Percentiles rank a stretch among this genome's conserved stretches.
Conservation (phyloP, 2,329 filamentous ascomycete genomes). For the Rhinocladiella similis region DNA sequence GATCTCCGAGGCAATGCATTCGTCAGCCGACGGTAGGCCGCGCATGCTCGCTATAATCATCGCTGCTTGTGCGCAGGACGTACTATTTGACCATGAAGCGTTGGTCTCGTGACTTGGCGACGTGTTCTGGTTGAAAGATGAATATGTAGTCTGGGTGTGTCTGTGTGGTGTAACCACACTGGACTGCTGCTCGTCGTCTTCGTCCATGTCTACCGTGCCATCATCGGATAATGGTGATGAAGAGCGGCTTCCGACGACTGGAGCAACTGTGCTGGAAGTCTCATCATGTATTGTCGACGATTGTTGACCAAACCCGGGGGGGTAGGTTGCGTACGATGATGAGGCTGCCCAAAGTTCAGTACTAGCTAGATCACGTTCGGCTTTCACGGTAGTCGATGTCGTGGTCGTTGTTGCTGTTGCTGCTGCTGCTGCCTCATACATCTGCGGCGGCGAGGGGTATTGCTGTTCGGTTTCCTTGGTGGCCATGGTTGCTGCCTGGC, state of each 20-base stretch:
- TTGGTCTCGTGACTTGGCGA: neutral
- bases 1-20: slow-evolving; percentile 3
- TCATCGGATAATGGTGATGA: neutral
- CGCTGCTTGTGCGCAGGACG: slow-evolving; percentile 16
- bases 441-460: neutral
- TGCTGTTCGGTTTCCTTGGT: neutral
- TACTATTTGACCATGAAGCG: slow-evolving; percentile 10
- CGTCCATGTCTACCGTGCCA: neutral
- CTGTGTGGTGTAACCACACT: neutral
- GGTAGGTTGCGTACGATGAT: too few relatives aligned
- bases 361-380: too few relatives aligned
- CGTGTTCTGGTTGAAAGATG: neutral
- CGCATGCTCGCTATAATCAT: slow-evolving; percentile 21
- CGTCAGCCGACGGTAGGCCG: slow-evolving; percentile 6
- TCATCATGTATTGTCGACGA: too few relatives aligned
- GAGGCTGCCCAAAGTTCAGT: too few relatives aligned
- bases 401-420: neutral
- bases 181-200: too few relatives aligned
- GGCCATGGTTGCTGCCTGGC: neutral
- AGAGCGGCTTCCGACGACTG: neutral
- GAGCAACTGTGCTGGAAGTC: too few relatives aligned
- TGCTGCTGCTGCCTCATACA: neutral
- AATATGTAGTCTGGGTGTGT: neutral
- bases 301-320: too few relatives aligned
- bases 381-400: neutral